phyloP scores from a whole-genome alignment of 331 rosid genomes.

The Acacia concinna region DNA sequence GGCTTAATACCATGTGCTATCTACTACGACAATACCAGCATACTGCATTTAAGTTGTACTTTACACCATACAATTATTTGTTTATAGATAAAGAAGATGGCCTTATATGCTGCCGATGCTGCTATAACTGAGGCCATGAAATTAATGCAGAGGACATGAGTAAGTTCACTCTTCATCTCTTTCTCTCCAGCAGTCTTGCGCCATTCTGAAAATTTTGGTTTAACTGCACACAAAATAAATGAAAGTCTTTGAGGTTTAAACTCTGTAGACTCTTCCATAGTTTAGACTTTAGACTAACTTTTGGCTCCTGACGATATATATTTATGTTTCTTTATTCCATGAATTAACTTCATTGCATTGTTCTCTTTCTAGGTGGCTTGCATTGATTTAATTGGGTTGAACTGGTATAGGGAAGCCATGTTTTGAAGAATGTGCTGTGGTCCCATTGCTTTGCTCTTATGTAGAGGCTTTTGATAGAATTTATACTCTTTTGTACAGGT shows the following conservation, averaged over 20 bases:
- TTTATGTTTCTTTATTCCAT: neutral
- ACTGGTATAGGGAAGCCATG: neutral
- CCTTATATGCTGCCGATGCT: constrained; percentile 51
- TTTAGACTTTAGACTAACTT: neutral
- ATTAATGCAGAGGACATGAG: constrained; percentile 39
- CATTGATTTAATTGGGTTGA: constrained; percentile 19
- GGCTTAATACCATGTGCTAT: neutral
- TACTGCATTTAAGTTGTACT: constrained; percentile 19
- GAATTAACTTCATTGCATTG: neutral
- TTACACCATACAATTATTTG: constrained; percentile 19
- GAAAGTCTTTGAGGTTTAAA: neutral
- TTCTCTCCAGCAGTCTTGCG: neutral
- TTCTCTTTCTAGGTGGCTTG: neutral
- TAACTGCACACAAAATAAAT: neutral
- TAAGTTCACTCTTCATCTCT: constrained; percentile 25
- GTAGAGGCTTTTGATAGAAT: neutral
- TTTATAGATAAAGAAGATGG: constrained; percentile 68
- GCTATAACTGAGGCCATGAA: constrained; percentile 44
- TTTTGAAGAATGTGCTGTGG: neutral
- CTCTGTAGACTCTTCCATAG: neutral
- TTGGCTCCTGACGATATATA: too few relatives aligned
- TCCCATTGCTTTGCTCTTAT: neutral
- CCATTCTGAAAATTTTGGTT: neutral
- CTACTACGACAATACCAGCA: neutral
- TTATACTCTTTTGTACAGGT: neutral